Conservation (phyloP, 176 grass and related monocot species). For the Oryza officinalis region DNA sequence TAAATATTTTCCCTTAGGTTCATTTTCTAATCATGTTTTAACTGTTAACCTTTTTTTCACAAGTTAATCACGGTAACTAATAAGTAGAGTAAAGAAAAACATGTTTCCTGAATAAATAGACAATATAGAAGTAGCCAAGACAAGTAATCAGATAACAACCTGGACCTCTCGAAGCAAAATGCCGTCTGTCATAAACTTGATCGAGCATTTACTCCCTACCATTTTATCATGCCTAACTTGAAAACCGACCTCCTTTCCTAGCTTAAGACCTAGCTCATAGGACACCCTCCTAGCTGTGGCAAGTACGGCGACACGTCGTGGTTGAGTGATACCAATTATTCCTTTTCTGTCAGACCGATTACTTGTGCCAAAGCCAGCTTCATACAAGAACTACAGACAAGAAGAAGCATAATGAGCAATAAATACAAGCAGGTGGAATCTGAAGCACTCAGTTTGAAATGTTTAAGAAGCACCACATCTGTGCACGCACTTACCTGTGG, state of each 20-base stretch:
- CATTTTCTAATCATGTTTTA: constrained; percentile 15
- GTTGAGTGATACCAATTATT: constrained; percentile 94
- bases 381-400: constrained; percentile 81
- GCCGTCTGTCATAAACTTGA: constrained; percentile 99
- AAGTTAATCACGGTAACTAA: constrained; percentile 5
- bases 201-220: constrained; percentile 79
- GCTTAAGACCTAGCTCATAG: constrained; percentile 77
- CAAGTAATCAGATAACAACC: constrained; percentile 53
- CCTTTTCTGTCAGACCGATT: constrained; percentile 74
- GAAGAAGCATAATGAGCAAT: constrained; percentile 5
- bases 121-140: constrained; percentile 23
- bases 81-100: constrained; percentile 22
- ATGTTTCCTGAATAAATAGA: constrained; percentile 26
- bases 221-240: constrained; percentile 93
- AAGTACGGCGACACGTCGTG: constrained; percentile 90
- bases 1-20: constrained; percentile 1
- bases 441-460: constrained; percentile 23
- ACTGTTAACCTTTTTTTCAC: constrained; percentile 22
- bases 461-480: constrained; percentile 41
- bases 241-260: constrained; percentile 95
- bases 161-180: constrained; percentile 96
- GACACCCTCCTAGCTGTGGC: constrained; percentile 88
- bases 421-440: constrained; percentile 23
- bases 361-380: constrained; percentile 93
- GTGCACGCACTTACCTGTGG: constrained; percentile 67